Evolutionary conservation across 78 protist genomes (phyloP).

Genomic region (Dictyostelium firmibasis): DNA sequence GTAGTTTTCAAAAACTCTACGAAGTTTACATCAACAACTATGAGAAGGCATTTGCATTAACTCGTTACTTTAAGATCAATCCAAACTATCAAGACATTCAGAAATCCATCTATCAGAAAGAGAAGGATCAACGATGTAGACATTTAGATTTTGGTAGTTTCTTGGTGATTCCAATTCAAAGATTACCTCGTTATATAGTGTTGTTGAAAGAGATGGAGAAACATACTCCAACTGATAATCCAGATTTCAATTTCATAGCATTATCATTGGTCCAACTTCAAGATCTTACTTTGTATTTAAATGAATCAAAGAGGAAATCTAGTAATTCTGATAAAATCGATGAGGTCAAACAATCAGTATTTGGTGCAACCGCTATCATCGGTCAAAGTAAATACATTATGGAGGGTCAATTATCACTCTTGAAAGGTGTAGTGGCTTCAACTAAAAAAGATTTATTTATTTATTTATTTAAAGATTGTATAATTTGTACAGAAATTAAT

Average conservation of each 20-base stretch:
- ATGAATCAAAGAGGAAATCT: slow-evolving; percentile 37
- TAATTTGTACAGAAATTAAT: slow-evolving; percentile 45
- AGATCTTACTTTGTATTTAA: slow-evolving; percentile 51
- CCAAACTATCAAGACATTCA: slow-evolving; percentile 1
- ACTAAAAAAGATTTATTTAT: slow-evolving; percentile 68
- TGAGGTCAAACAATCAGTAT: slow-evolving; percentile 7
- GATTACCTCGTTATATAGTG: slow-evolving; percentile 59
- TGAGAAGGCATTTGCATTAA: slow-evolving; percentile 64
- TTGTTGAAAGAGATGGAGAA: slow-evolving; percentile 60
- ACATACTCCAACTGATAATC: slow-evolving; percentile 22
- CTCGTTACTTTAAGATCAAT: slow-evolving; percentile 28
- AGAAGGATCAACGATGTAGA: slow-evolving; percentile 15
- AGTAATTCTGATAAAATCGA: slow-evolving; percentile 24
- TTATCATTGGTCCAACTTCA: slow-evolving; percentile 48
- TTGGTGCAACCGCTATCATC: slow-evolving; percentile 13
- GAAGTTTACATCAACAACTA: slow-evolving; percentile 64
- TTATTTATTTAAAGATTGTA: slow-evolving; percentile 66
- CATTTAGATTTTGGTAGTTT: slow-evolving; percentile 62
- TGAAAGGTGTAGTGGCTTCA: slow-evolving; percentile 73
- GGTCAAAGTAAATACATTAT: slow-evolving; percentile 21
- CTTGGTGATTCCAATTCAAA: slow-evolving; percentile 45
- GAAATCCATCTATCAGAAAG: slow-evolving; percentile 23
- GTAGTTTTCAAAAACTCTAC: slow-evolving; percentile 44
- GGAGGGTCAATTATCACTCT: slow-evolving; percentile 49
- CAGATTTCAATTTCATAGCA: slow-evolving; percentile 13